A percentile compares a stretch with the other conserved stretches of the same genome.
Evolutionary conservation across 257 asterid genomes (phyloP).

Genomic region (Buddleja alternifolia): DNA sequence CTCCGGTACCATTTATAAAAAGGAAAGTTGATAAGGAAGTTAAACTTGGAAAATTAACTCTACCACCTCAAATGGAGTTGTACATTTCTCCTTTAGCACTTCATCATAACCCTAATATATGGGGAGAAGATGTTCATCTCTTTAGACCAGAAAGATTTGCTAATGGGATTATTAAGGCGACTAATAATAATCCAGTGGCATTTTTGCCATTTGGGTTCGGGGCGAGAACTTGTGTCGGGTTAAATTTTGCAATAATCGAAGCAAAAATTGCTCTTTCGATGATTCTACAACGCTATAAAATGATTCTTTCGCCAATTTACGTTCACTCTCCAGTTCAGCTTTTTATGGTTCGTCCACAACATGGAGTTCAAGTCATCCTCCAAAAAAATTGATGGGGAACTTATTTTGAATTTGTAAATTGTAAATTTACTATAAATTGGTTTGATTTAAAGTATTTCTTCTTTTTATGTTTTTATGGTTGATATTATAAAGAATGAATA

Average conservation of each 20-base stretch:
- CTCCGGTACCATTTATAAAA: slow-evolving; percentile 63
- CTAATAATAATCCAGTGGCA: slow-evolving; percentile 47
- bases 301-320: slow-evolving; percentile 51
- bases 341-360: slow-evolving; percentile 60
- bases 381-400: slow-evolving; percentile 39
- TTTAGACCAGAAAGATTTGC: slow-evolving; percentile 66
- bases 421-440: neutral
- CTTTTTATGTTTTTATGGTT: neutral
- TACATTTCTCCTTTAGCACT: slow-evolving; percentile 60
- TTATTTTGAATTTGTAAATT: neutral
- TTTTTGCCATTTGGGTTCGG: slow-evolving; percentile 72
- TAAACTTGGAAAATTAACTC: slow-evolving; percentile 42
- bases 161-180: slow-evolving; percentile 45
- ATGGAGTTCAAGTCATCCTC: slow-evolving; percentile 57
- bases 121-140: slow-evolving; percentile 67
- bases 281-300: slow-evolving; percentile 59
- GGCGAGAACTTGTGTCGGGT: slow-evolving; percentile 71
- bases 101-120: slow-evolving; percentile 60
- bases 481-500: too few species aligned
- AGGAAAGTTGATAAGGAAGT: slow-evolving; percentile 45
- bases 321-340: slow-evolving; percentile 62
- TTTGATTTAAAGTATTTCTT: too few species aligned
- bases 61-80: slow-evolving; percentile 51
- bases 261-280: slow-evolving; percentile 61
- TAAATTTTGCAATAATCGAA: slow-evolving; percentile 57